Conservation (phyloP, 2,329 filamentous ascomycete genomes). For the Didymella pomorum region DNA sequence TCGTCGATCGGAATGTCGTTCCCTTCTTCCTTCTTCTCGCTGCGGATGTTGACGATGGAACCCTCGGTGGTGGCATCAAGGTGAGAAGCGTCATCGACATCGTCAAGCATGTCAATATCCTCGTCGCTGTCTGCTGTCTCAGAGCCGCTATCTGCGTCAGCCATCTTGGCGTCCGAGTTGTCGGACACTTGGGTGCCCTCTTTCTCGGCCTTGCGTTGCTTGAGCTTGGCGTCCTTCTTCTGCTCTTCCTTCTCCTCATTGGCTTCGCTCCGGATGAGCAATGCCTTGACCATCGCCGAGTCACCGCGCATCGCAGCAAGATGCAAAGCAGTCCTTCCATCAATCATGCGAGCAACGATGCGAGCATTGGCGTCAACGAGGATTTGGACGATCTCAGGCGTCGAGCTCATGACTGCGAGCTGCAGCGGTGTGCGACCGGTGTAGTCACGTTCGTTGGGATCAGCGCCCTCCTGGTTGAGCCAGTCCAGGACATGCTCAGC, state of each 20-base stretch:
- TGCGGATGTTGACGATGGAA: constrained; percentile 69
- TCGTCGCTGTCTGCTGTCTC: constrained; percentile 56
- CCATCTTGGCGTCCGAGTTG: constrained; percentile 18
- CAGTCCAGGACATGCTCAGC: constrained; percentile 74
- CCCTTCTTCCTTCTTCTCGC: constrained; percentile 51
- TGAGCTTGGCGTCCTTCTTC: constrained; percentile 60
- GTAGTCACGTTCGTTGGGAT: constrained; percentile 71
- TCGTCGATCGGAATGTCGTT: constrained; percentile 61
- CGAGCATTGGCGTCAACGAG: constrained; percentile 77
- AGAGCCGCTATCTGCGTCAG: constrained; percentile 41
- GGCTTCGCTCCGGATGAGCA: constrained; percentile 76
- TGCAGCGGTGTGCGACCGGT: constrained; percentile 78
- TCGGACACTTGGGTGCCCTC: constrained; percentile 18
- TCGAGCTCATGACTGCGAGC: constrained; percentile 74
- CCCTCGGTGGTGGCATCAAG: constrained; percentile 71
- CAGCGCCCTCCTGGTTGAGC: constrained; percentile 70
- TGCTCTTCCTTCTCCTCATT: constrained; percentile 75
- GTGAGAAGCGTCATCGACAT: constrained; percentile 49
- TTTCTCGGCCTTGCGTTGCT: constrained; percentile 34
- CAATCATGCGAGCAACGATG: constrained; percentile 76
- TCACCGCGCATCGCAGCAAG: constrained; percentile 76
- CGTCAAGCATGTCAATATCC: constrained; percentile 63
- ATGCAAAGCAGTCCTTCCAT: constrained; percentile 84
- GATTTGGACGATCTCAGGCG: constrained; percentile 72
- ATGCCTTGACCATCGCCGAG: constrained; percentile 71